Conservation (phyloP, 441 rosid genomes). For the Erysimum cheiri region DNA sequence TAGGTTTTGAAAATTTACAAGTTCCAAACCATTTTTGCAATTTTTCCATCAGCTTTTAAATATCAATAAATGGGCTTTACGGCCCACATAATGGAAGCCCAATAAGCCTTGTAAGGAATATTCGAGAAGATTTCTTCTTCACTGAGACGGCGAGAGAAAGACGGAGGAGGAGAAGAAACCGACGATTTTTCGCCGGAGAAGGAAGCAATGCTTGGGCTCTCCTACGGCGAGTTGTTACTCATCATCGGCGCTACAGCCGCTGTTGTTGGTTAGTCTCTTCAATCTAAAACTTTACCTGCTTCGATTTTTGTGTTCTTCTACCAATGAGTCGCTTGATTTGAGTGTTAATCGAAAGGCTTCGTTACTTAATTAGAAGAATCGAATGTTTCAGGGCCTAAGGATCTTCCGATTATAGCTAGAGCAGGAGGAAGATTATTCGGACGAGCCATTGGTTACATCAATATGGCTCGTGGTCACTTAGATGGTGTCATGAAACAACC, state of each 20-base stretch:
- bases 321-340: background rate
- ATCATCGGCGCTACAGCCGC: constrained; percentile 79
- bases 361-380: background rate
- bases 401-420: constrained; percentile 74
- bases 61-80: constrained; percentile 14
- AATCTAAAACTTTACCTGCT: background rate
- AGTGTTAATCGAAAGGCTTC: background rate
- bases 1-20: background rate
- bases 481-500: constrained; percentile 86
- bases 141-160: constrained; percentile 22
- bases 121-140: constrained; percentile 12
- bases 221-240: constrained; percentile 80
- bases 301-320: background rate
- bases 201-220: constrained; percentile 68
- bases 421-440: constrained; percentile 81
- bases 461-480: constrained; percentile 85
- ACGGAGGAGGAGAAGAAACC: constrained; percentile 26
- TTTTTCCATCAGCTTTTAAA: background rate
- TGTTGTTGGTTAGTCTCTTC: constrained; percentile 60
- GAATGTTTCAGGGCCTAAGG: constrained; percentile 63
- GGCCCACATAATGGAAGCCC: constrained; percentile 4
- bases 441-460: constrained; percentile 83
- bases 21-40: background rate
- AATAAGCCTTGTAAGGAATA: background rate
- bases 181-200: constrained; percentile 25